phyloP scores from a whole-genome alignment of 169 alveolate genomes.

The Eimeria sp. region DNA sequence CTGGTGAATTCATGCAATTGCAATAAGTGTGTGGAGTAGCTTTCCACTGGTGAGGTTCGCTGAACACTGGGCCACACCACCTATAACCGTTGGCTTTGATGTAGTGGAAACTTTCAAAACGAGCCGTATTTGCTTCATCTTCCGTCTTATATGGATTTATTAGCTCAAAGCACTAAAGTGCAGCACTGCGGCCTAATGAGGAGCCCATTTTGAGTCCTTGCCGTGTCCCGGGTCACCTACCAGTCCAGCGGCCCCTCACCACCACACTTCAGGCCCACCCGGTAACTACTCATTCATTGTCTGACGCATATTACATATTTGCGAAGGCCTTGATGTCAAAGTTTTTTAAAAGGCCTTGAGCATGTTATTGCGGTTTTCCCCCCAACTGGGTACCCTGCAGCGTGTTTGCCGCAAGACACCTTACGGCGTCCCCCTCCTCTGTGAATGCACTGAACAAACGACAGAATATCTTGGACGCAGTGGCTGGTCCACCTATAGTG shows the following conservation, averaged over 20 bases:
- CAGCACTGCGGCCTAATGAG: not conserved
- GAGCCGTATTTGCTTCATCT: not conserved
- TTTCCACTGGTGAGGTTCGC: not conserved
- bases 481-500: not conserved
- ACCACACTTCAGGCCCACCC: conserved; percentile 8
- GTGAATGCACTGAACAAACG: not conserved
- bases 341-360: not conserved
- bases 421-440: not conserved
- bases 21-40: not conserved
- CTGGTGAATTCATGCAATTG: not conserved
- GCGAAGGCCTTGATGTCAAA: not conserved
- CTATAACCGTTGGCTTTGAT: not conserved
- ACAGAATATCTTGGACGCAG: not conserved
- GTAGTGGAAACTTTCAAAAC: not conserved
- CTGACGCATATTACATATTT: not conserved
- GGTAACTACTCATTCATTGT: not conserved
- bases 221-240: conserved; percentile 39
- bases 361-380: not conserved
- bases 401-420: not conserved
- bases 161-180: conserved; percentile 3
- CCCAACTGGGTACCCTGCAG: not conserved
- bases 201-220: not conserved
- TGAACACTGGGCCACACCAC: conserved; percentile 3
- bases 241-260: conserved; percentile 71
- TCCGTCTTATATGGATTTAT: not conserved